phyloP scores from a whole-genome alignment of 495 filamentous ascomycete genomes.

The Xylaria venustula region DNA sequence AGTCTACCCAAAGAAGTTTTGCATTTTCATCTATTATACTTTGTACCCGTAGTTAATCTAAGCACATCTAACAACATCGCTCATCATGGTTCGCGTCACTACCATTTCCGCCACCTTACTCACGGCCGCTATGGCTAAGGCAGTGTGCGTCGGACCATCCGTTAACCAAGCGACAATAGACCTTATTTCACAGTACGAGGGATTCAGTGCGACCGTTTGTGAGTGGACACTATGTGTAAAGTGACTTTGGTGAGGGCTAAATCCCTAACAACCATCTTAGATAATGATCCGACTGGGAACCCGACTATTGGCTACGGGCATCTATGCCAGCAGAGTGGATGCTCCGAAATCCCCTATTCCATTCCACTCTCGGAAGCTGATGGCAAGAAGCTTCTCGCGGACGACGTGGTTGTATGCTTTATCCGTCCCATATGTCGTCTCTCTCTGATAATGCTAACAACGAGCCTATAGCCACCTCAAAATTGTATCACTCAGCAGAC shows the following conservation, averaged over 20 bases:
- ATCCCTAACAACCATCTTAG: neutral
- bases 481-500: slow-evolving; percentile 40
- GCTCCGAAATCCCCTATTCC: slow-evolving; percentile 43
- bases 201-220: slow-evolving; percentile 27
- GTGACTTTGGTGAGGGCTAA: neutral
- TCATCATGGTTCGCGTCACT: neutral
- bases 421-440: too few species aligned
- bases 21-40: neutral
- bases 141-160: slow-evolving; percentile 28
- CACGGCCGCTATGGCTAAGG: neutral
- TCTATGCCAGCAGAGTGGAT: slow-evolving; percentile 40
- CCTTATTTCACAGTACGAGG: slow-evolving; percentile 43
- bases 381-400: slow-evolving; percentile 40
- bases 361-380: slow-evolving; percentile 42
- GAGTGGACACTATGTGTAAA: neutral
- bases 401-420: slow-evolving; percentile 38
- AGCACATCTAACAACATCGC: neutral
- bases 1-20: neutral
- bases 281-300: slow-evolving; percentile 43
- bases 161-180: slow-evolving; percentile 38
- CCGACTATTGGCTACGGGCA: slow-evolving; percentile 55
- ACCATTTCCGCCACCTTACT: neutral
- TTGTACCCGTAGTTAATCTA: neutral
- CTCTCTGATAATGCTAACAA: slow-evolving; percentile 2
- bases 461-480: neutral